Percentiles rank a stretch among this genome's conserved stretches.
Conservation (phyloP, 305 asterid species). For the Solanum hybrid region DNA sequence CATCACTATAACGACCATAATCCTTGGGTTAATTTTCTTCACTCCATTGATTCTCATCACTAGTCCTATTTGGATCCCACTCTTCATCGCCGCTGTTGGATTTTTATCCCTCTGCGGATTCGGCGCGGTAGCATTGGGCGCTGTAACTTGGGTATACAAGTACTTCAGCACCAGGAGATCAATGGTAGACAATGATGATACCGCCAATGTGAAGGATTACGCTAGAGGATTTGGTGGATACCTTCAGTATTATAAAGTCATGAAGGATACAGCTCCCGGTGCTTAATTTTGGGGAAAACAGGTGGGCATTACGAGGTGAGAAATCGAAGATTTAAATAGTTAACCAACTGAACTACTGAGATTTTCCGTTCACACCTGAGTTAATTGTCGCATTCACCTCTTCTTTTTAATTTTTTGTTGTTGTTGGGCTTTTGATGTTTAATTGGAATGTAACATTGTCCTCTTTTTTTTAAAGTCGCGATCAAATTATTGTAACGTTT, state of each 20-base stretch:
- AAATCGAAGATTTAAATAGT: not conserved
- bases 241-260: slow-evolving; percentile 22
- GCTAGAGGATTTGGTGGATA: slow-evolving; percentile 38
- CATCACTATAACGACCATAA: slow-evolving; percentile 20
- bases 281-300: slow-evolving; percentile 28
- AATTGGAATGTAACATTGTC: not conserved
- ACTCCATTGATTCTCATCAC: slow-evolving; percentile 48
- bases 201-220: slow-evolving; percentile 57
- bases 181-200: slow-evolving; percentile 26
- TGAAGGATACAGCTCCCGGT: slow-evolving; percentile 79
- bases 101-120: slow-evolving; percentile 35
- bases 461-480: not conserved
- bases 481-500: not conserved
- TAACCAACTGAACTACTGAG: not conserved
- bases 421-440: not conserved
- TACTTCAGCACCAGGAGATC: slow-evolving; percentile 56
- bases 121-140: slow-evolving; percentile 25
- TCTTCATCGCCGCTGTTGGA: slow-evolving; percentile 37
- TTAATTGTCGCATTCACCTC: not conserved
- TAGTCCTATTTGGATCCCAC: slow-evolving; percentile 72
- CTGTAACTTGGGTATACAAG: slow-evolving; percentile 49
- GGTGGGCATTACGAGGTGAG: not conserved
- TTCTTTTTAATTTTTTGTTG: not conserved
- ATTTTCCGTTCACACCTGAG: not conserved
- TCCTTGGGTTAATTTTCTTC: slow-evolving; percentile 36